Evolutionary conservation across 345 rosid species (phyloP), one percentile per base, ranked within the genome.

Genomic region (Citrus trifoliata): DNA sequence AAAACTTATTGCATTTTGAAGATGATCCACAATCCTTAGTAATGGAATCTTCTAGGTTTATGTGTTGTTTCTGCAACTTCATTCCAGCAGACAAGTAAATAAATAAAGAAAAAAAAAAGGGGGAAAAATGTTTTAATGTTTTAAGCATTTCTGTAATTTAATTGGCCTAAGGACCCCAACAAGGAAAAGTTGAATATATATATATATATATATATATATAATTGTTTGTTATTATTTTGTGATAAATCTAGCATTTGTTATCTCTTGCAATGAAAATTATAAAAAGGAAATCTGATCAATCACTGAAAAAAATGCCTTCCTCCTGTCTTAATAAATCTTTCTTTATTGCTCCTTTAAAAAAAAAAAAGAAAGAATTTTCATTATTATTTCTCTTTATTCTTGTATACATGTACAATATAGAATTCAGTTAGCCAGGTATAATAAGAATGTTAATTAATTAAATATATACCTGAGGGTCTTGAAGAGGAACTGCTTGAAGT

Each of bases 21-120:
- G 98, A 91, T 22, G 98, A 90, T 13, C 90, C 93, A 53, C 80
- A 82, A 19, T 86, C 91, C 84, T 82, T 92, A 84, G 66, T 88
- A 46, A 13, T 46, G 70, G 84, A 73, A 74, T 86, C 91, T 59
- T 87, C 83, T 55, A 83, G 37, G 79, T 71, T 80, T 40, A 82
- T 40, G 60, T 88, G 88, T 76, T 84, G 90, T 76, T 87, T 92
- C 87, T 89, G 98, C 74, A 82, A 78, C 86, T 87, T 80, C 75
- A 40, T 75, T 71, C 75, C 76, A 81, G 30, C 24, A 59, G 60
- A 40, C 13, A 21, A 80, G 2, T 62, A 51, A 77, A 60, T 22
- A 30, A 46, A 62, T 25, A 6, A 38, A 75, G n/a, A 58, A 9
- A 38, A 58, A 53, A 38, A 48, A 51, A 51, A 0, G 1, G 19